Conservation (phyloP, 148 eudicot species). For the Limonium bicolor region DNA sequence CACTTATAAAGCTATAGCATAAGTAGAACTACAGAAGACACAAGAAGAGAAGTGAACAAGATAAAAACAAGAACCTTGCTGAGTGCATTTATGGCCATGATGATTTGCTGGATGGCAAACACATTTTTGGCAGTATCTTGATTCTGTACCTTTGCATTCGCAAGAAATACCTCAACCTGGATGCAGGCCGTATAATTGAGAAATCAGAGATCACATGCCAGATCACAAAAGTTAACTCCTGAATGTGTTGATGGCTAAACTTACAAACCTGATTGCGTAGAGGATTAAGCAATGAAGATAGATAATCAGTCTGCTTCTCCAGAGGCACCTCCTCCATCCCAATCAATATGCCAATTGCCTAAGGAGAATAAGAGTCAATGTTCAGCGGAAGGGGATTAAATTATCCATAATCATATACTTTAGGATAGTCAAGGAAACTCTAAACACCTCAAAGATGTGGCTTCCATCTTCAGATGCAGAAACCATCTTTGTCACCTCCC, state of each 20-base stretch:
- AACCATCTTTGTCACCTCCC: conserved; percentile 30
- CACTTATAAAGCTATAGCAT: too few relatives aligned
- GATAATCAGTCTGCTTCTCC: conserved; percentile 71
- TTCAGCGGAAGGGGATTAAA: too few relatives aligned
- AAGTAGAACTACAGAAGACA: too few relatives aligned
- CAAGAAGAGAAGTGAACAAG: background rate
- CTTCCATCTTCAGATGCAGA: conserved; percentile 86
- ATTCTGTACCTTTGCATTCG: conserved; percentile 37
- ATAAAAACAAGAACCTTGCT: conserved; percentile 60
- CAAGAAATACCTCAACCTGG: conserved; percentile 63
- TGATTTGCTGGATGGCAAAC: conserved; percentile 55
- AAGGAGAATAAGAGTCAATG: background rate
- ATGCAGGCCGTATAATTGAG: conserved; percentile 7
- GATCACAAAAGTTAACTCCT: background rate
- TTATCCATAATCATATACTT: too few relatives aligned
- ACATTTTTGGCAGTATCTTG: conserved; percentile 42
- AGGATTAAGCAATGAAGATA: conserved; percentile 78
- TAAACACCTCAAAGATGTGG: conserved; percentile 80
- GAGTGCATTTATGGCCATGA: conserved; percentile 90
- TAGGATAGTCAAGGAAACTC: background rate
- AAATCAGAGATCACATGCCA: conserved; percentile 1
- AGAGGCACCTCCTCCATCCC: conserved; percentile 91
- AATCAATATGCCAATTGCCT: conserved; percentile 93
- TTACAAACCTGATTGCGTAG: conserved; percentile 78
- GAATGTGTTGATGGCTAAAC: background rate